Evolutionary conservation across 2,329 filamentous ascomycete species (phyloP), one percentile per base, ranked within the genome.

Genomic region (Aureobasidium lini): DNA sequence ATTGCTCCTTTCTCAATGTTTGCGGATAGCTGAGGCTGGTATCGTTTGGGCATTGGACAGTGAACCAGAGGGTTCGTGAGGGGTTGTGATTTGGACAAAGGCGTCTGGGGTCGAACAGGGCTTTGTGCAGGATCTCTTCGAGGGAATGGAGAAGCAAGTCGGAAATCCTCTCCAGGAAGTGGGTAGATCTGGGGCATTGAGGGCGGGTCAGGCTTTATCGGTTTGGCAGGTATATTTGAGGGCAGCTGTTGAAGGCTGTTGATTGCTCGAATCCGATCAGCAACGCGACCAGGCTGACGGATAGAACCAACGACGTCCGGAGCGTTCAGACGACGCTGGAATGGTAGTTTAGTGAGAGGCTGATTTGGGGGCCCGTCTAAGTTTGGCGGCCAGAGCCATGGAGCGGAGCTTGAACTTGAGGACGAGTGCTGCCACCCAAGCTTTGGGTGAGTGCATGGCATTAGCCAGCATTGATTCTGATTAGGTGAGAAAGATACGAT

Each of bases 241-340:
- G 56, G 29, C n/a, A 36, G 40, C 16, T 57, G 48, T 10, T 61
- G 18, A 42, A 56, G 40, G 31, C 52, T 56, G 52, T 62, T 62
- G 48, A 62, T 54, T 18, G 59, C 53, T 23, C 49, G 53, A 37
- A 62, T 52, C 6, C 61, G 61, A 31, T 62, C 61, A 43, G 61
- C 61, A 18, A 62, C 61, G n/a, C 42, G 56, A 29, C 48, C 57
- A 39, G 57, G 42, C 40, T 57, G 53, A 47, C 53, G 40, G n/a
- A 37, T 5, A 10, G 39, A 8, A 39, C n/a, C 18, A 8, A 18
- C 50, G 16, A 36, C 50, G 10, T 36, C 50, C 31, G 31, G 29
- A 29, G 32, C 39, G 16, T 57, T 34, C 10, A 15, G 16, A 23
- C 39, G 15, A 16, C 18, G 34, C 23, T 52, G 48, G 13, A 5